These are phyloP conservation scores for Penicillium sp. DNA, from an alignment of 2,329 filamentous ascomycete genomes.

Conservation along the genomic window DNA sequence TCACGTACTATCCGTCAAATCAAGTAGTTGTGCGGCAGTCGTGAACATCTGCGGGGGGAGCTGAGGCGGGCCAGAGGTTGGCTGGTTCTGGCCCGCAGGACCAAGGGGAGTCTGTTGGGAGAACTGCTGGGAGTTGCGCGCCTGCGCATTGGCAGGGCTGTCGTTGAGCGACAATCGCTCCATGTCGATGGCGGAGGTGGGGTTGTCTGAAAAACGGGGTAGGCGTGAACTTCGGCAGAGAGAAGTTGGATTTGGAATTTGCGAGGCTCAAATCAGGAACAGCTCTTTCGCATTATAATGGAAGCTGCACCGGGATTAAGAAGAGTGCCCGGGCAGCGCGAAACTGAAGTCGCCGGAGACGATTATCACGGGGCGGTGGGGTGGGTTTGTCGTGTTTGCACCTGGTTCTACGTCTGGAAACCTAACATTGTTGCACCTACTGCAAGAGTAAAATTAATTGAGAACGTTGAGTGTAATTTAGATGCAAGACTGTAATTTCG, in stretches of 20 bases:
- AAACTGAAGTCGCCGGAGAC: constrained; percentile 1
- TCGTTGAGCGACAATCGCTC: constrained; percentile 40
- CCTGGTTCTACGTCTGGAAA: background rate
- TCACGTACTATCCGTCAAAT: constrained; percentile 90
- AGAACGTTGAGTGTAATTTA: no score
- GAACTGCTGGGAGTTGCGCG: constrained; percentile 23
- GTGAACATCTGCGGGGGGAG: constrained; percentile 90
- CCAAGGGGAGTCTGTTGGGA: constrained; percentile 31
- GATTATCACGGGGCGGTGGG: constrained; percentile 21
- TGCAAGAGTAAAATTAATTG: no score
- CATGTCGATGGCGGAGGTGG: constrained; percentile 25
- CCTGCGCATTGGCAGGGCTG: constrained; percentile 26
- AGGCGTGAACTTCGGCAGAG: constrained; percentile 1
- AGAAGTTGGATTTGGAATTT: background rate
- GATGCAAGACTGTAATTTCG: no score
- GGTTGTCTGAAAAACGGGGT: constrained; percentile 10
- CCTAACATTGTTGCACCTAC: no score
- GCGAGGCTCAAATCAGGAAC: background rate
- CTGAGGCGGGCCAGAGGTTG: constrained; percentile 44
- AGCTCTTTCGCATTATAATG: constrained; percentile 18
- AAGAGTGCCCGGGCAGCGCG: background rate
- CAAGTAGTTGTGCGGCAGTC: constrained; percentile 89
- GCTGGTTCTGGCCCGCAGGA: constrained; percentile 23
- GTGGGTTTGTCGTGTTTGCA: constrained; percentile 26
- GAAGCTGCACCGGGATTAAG: constrained; percentile 2